Base-by-base conservation (phyloP, 805 yeast genomes). In the Candida hungchunana region DNA sequence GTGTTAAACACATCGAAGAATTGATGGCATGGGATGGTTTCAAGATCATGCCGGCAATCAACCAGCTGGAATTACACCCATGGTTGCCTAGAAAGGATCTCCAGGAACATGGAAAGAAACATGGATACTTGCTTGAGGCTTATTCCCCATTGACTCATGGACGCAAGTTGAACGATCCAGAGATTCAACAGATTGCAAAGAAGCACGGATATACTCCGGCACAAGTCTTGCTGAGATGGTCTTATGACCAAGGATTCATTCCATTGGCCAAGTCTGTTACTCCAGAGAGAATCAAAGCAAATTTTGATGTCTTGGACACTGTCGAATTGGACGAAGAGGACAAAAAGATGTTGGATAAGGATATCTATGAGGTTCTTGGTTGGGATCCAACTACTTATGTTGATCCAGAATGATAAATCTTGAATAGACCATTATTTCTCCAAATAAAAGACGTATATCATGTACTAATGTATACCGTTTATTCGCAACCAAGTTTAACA, bases 51-150 rank as follows among this genome's bases (percentile, higher is more conserved):
- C 87, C 95, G 0, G 82, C 77, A 2, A 78, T 82, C 31, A 79
- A 85, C 56, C 94, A 85, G 56, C 73, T 85, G 51, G 95, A 85
- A 57, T 70, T 85, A 34, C 83, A 86, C 42, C 95, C 46, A 23
- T 31, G 34, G 55, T 32, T 50, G 28, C 53, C 53, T 34, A 41
- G 55, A 38, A 45, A 39, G 34, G 55, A 50, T 16, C 29, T 50
- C 22, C 51, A 48, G 35, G 43, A 19, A 6, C 39, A 39, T 29
- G 53, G 42, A 23, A 42, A 47, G 45, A 48, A 45, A 29, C 28
- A 48, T 25, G 49, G 29, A 18, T 26, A 32, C 36, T 26, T 34
- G 14, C 39, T 50, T 21, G 53, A 48, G 31, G 55, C 55, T 1
- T 48, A 50, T 21, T 36, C 48, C 8, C 53, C 55, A 26, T 33